A percentile compares a stretch with the other conserved stretches of the same genome.
Conservation (phyloP, 768 basidiomycete genomes). For the Termitomyces bulborhizus region DNA sequence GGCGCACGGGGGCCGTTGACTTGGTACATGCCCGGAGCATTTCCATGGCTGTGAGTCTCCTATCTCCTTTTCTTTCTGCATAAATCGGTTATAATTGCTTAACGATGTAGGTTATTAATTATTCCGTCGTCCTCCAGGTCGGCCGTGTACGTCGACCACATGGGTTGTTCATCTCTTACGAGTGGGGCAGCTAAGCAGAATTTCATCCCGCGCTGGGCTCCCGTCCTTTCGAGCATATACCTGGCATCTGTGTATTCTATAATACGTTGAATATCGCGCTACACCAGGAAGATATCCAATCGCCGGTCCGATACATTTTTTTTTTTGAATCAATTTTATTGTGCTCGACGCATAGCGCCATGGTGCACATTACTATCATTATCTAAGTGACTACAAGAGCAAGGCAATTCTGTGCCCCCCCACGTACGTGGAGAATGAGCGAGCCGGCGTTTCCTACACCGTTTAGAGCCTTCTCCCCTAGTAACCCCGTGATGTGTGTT, state of each 20-base stretch:
- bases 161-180: slow-evolving; percentile 65
- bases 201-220: slow-evolving; percentile 28
- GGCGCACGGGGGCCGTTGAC: slow-evolving; percentile 51
- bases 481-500: too few relatives aligned
- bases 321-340: too few relatives aligned
- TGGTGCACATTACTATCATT: too few relatives aligned
- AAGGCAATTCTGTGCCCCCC: too few relatives aligned
- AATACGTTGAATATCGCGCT: slow-evolving; percentile 30
- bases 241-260: slow-evolving; percentile 31
- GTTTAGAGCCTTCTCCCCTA: too few relatives aligned
- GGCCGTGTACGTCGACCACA: slow-evolving; percentile 60
- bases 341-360: too few relatives aligned
- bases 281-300: slow-evolving; percentile 32
- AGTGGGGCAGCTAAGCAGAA: slow-evolving; percentile 43
- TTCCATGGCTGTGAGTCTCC: slow-evolving; percentile 50
- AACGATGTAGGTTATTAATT: slow-evolving; percentile 45
- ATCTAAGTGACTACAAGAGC: too few relatives aligned
- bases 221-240: slow-evolving; percentile 29
- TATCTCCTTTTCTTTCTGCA: not conserved
- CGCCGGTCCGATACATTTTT: slow-evolving; percentile 30
- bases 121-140: slow-evolving; percentile 40
- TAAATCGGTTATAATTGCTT: not conserved
- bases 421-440: too few relatives aligned
- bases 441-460: too few relatives aligned
- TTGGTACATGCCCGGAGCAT: slow-evolving; percentile 60